Percentiles rank a stretch among this genome's conserved stretches.
Evolutionary conservation across 1,284 basidiomycete genomes (phyloP).

Genomic region (Ustilago trichophora): DNA sequence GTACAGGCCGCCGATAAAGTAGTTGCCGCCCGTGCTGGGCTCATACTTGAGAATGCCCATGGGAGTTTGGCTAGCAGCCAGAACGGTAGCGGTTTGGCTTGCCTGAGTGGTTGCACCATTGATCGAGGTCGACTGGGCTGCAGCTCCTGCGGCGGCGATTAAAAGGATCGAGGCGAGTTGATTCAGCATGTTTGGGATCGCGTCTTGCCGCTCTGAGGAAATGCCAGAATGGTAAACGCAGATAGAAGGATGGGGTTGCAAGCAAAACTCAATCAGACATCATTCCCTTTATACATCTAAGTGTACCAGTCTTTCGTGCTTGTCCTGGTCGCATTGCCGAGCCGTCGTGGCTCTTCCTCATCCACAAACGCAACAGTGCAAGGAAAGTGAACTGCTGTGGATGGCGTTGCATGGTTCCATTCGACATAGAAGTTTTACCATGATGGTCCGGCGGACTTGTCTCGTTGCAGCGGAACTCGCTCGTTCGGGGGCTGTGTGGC

Average conservation of each 20-base stretch:
- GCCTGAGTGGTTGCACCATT: background rate
- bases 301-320: too few species aligned
- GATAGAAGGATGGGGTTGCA: too few species aligned
- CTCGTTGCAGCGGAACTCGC: background rate
- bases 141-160: background rate
- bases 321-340: too few species aligned
- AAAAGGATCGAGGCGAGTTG: background rate
- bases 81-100: background rate
- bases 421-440: too few species aligned
- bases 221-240: background rate
- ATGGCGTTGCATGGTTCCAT: too few species aligned
- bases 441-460: conserved; percentile 11
- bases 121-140: background rate
- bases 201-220: too few species aligned
- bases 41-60: conserved; percentile 39
- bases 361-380: too few species aligned
- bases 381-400: too few species aligned
- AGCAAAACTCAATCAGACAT: too few species aligned
- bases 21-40: conserved; percentile 41
- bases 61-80: background rate
- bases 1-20: conserved; percentile 32
- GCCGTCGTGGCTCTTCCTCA: too few species aligned
- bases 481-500: background rate
- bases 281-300: too few species aligned
- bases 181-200: conserved; percentile 2